A percentile compares a stretch with the other conserved stretches of the same genome.
These are phyloP conservation scores for Dacryopinax spathularia DNA, from an alignment of 768 basidiomycete species.

Conservation along the genomic window DNA sequence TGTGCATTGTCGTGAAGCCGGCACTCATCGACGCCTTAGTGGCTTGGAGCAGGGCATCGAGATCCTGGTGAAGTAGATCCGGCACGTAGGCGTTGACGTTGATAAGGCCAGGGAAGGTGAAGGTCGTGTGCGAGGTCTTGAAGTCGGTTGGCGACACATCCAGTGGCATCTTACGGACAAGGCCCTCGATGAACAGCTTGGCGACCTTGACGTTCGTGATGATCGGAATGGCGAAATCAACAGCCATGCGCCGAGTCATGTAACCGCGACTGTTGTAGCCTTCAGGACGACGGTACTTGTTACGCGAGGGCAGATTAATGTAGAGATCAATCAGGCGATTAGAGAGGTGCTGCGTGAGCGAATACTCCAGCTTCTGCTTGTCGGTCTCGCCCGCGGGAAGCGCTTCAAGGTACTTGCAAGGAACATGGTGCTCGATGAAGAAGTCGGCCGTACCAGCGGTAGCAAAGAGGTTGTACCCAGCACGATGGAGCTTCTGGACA, in stretches of 20 bases:
- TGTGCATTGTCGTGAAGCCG: conserved; percentile 75
- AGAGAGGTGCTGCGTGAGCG: conserved; percentile 87
- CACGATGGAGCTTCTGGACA: conserved; percentile 83
- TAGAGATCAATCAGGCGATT: conserved; percentile 99
- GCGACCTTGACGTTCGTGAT: conserved; percentile 99
- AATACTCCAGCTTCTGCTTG: conserved; percentile 92
- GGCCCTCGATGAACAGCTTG: conserved; percentile 86
- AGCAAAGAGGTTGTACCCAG: conserved; percentile 92
- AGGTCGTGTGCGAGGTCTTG: conserved; percentile 84
- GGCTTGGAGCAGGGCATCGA: conserved; percentile 47
- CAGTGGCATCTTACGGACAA: conserved; percentile 76
- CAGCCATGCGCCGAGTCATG: conserved; percentile 92
- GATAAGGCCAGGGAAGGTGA: conserved; percentile 82
- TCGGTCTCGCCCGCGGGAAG: conserved; percentile 48
- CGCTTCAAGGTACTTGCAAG: conserved; percentile 94
- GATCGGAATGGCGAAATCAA: conserved; percentile 92
- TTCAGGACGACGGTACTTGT: conserved; percentile 90
- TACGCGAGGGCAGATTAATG: conserved; percentile 97
- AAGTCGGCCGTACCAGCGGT: conserved; percentile 97
- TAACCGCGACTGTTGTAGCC: conserved; percentile 96
- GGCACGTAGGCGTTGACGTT: conserved; percentile 83
- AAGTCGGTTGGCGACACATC: conserved; percentile 83
- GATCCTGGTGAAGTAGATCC: conserved; percentile 38
- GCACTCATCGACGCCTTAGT: conserved; percentile 74
- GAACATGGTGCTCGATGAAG: conserved; percentile 88